Base-by-base conservation (phyloP, 139 green algal species). In the Astrephomene gubernaculifera region DNA sequence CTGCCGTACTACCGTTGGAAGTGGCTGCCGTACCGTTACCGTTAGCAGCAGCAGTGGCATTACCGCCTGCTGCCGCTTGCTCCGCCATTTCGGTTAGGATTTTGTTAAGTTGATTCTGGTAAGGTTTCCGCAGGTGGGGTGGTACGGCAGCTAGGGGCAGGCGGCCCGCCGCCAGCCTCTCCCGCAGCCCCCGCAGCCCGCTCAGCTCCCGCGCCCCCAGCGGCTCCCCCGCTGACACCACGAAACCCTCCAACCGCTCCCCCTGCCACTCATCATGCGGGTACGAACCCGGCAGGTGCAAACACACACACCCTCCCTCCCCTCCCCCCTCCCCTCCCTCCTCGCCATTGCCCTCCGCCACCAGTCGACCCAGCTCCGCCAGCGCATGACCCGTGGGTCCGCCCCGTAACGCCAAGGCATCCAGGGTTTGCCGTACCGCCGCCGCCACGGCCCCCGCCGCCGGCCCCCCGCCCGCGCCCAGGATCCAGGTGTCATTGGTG, bases 251-350 rank as follows among this genome's bases (percentile, higher is more conserved):
- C 22, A 94, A 78, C 6, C 91, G 64, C 8, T 52, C 57, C 25
- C 91, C 91, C 75, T 94, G 91, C 91, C 91, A 94, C 83, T 93
- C 43, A 6, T 88, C 83, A 41, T 94, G 91, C 14, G 91, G 91
- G 86, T 94, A 94, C 8, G 81, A 91, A 25, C 91, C 91, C 0
- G 79, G 53, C 21, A 94, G 73, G 63, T 92, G 83, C 69, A 92
- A 17, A 44, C 84, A 87, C 24, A n/a, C n/a, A n/a, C n/a, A n/a
- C n/a, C n/a, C n/a, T n/a, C n/a, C n/a, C n/a, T n/a, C n/a, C n/a
- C n/a, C n/a, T n/a, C 86, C 83, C 29, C 38, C 63, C 25, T 64
- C 64, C 6, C 27, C 21, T 12, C 57, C 71, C 22, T 79, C 85
- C 36, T 5, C 41, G 14, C 27, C 31, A n/a, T 49, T 27, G 1